phyloP scores from a whole-genome alignment of 257 asterid species.

The Penstemon eatonii region DNA sequence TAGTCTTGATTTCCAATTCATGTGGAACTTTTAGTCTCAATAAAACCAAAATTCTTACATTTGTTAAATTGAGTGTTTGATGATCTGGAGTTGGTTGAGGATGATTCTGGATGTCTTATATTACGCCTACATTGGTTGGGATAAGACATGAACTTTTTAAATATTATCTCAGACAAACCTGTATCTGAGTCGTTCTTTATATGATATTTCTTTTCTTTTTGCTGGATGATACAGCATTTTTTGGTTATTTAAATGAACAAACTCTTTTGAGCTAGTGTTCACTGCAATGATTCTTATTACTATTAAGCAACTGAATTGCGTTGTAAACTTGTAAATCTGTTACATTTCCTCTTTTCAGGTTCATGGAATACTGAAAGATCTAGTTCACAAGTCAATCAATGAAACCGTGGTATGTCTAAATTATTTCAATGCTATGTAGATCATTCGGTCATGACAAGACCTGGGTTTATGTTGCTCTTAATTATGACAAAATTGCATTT shows the following conservation, averaged over 20 bases:
- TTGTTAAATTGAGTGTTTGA: background rate
- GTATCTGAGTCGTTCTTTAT: background rate
- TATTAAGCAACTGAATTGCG: slow-evolving; percentile 7
- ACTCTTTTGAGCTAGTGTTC: background rate
- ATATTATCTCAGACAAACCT: background rate
- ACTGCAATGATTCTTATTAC: background rate
- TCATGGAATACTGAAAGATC: slow-evolving; percentile 68
- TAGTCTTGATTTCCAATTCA: no score
- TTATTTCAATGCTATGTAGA: background rate
- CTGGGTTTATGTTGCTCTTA: background rate
- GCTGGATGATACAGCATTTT: slow-evolving; percentile 4
- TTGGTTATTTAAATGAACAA: background rate
- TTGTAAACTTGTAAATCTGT: slow-evolving; percentile 5
- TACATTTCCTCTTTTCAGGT: slow-evolving; percentile 47
- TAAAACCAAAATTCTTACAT: background rate
- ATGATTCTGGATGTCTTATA: background rate
- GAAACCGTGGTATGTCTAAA: slow-evolving; percentile 50
- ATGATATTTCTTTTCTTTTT: background rate
- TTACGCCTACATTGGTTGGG: background rate
- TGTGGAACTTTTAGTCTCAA: no score
- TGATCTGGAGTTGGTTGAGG: slow-evolving; percentile 10
- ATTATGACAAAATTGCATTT: background rate
- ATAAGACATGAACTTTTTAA: no score
- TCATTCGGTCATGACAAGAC: slow-evolving; percentile 4
- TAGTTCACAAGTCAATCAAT: slow-evolving; percentile 62